Evolutionary conservation across 345 rosid genomes (phyloP).

Genomic region (Salix udensis): DNA sequence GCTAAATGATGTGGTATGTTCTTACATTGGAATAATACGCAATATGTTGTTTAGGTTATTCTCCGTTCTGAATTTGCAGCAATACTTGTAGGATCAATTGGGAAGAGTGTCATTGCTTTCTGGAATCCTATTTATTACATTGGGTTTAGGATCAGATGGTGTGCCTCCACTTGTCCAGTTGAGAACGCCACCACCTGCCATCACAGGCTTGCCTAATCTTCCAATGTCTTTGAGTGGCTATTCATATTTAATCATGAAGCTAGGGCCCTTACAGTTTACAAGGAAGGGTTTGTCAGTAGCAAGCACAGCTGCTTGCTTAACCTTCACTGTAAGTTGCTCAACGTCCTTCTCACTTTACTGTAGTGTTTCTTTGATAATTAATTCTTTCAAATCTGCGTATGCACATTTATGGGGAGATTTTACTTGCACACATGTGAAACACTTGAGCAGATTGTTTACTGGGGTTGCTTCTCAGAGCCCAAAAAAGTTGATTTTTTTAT

Average conservation of each 20-base stretch:
- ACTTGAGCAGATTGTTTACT: background rate
- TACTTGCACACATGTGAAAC: background rate
- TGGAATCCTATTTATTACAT: constrained; percentile 65
- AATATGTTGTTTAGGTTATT: background rate
- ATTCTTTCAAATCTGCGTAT: background rate
- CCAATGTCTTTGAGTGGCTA: constrained; percentile 71
- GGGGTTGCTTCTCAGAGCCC: background rate
- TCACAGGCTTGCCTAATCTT: constrained; percentile 65
- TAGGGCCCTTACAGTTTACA: constrained; percentile 82
- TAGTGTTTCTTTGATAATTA: background rate
- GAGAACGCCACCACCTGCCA: constrained; percentile 73
- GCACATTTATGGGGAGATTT: background rate
- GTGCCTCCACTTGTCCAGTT: constrained; percentile 72
- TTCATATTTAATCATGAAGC: constrained; percentile 68
- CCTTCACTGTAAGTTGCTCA: constrained; percentile 60
- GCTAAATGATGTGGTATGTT: background rate
- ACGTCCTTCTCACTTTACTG: background rate
- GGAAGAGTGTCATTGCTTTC: constrained; percentile 87
- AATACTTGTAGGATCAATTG: constrained; percentile 68
- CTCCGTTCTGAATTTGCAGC: constrained; percentile 6
- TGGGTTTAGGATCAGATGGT: constrained; percentile 90
- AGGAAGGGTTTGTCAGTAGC: constrained; percentile 93
- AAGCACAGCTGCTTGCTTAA: constrained; percentile 91
- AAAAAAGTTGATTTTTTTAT: background rate
- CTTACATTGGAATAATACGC: background rate